Conservation (phyloP, 352 stramenopile species). For the Phytophthora tubulina region DNA sequence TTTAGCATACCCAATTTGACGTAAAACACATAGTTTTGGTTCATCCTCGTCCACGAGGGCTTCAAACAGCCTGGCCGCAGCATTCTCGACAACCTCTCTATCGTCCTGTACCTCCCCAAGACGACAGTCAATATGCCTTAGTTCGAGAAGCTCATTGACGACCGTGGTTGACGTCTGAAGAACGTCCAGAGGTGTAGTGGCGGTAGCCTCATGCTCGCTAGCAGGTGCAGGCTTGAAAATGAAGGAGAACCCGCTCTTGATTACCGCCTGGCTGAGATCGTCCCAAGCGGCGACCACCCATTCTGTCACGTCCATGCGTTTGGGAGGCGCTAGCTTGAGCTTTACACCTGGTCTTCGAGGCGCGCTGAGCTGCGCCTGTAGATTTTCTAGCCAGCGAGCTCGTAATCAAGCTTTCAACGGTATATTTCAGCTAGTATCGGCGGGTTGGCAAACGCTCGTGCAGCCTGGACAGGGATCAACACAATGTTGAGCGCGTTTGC, state of each 20-base stretch:
- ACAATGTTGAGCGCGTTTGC: conserved; percentile 32
- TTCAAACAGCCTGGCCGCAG: not conserved
- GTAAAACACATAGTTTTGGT: not conserved
- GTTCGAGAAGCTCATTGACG: not conserved
- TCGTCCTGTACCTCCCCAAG: not conserved
- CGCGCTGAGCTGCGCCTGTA: not conserved
- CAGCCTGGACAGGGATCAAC: not conserved
- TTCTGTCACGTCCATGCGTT: conserved; percentile 18
- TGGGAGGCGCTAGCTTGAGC: conserved; percentile 7
- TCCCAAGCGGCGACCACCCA: conserved; percentile 10
- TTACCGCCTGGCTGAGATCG: not conserved
- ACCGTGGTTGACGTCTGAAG: not conserved
- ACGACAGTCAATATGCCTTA: not conserved
- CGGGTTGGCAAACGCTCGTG: not conserved
- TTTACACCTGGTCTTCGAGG: not conserved
- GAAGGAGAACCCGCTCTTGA: conserved; percentile 17
- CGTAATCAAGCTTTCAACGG: conserved; percentile 24
- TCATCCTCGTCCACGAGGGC: not conserved
- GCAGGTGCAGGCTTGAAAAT: not conserved
- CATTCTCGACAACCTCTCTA: not conserved
- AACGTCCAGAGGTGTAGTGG: not conserved
- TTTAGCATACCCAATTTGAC: not conserved
- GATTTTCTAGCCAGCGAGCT: conserved; percentile 3
- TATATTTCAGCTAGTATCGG: conserved; percentile 34
- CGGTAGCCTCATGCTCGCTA: not conserved